Evolutionary conservation across 192 early-diverging fungal genomes (phyloP).

Genomic region (Coemansia asiatica): DNA sequence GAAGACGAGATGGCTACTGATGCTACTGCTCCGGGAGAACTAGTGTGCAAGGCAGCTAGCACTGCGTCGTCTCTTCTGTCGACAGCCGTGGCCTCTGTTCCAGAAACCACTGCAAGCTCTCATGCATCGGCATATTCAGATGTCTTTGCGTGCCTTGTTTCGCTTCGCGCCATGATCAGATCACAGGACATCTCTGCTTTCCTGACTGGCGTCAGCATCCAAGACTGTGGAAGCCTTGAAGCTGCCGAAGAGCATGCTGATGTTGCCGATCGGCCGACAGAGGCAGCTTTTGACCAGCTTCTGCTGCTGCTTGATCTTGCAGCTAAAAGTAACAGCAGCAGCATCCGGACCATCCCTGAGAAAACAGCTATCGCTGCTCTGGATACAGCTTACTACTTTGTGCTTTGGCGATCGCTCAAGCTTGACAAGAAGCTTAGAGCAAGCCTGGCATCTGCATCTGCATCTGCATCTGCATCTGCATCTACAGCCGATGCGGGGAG

Average conservation of each 20-base stretch:
- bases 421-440: constrained; percentile 20
- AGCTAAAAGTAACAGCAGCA: constrained; percentile 7
- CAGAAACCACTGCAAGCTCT: constrained; percentile 10
- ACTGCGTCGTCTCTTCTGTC: constrained; percentile 13
- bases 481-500: constrained; percentile 1
- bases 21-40: constrained; percentile 9
- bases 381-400: constrained; percentile 28
- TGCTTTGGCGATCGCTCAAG: constrained; percentile 40
- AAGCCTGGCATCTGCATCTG: too few species aligned
- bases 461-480: too few species aligned
- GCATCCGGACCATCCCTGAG: constrained; percentile 16
- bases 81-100: constrained; percentile 20
- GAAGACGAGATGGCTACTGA: neutral
- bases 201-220: neutral
- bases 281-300: constrained; percentile 15
- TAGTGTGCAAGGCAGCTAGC: constrained; percentile 25
- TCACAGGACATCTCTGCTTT: constrained; percentile 24
- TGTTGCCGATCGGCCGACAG: constrained; percentile 1
- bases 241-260: constrained; percentile 7
- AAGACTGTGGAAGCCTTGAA: neutral
- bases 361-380: constrained; percentile 30
- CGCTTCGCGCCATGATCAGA: constrained; percentile 30
- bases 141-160: constrained; percentile 24
- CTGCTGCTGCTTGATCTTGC: constrained; percentile 18
- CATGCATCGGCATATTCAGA: constrained; percentile 17